phyloP scores from a whole-genome alignment of 495 filamentous ascomycete genomes.

The Tuber brumale region DNA sequence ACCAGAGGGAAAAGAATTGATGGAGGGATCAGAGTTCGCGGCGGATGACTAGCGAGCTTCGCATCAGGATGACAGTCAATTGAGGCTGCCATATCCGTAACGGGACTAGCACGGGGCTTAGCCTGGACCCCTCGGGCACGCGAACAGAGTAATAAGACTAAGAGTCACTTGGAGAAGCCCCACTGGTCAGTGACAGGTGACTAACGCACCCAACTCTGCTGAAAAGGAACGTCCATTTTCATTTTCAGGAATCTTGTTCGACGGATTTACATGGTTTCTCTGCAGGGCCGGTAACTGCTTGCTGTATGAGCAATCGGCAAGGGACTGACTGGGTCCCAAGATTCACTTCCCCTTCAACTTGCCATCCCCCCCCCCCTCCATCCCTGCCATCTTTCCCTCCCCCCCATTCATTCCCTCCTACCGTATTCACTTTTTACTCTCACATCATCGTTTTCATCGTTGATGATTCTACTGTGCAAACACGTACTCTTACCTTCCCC shows the following conservation, averaged over 20 bases:
- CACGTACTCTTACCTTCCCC: slow-evolving; percentile 23
- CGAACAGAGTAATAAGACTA: slow-evolving; percentile 37
- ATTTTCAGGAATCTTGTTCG: slow-evolving; percentile 27
- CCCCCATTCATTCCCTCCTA: background rate
- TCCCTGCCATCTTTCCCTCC: slow-evolving; percentile 4
- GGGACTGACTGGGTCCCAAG: slow-evolving; percentile 37
- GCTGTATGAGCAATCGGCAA: slow-evolving; percentile 36
- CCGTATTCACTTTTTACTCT: background rate
- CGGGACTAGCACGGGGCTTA: slow-evolving; percentile 34
- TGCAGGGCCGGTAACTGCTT: slow-evolving; percentile 35
- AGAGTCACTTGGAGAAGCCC: slow-evolving; percentile 35
- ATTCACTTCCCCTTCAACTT: slow-evolving; percentile 30
- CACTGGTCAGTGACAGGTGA: slow-evolving; percentile 35
- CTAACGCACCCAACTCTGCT: slow-evolving; percentile 29
- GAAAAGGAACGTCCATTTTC: slow-evolving; percentile 17
- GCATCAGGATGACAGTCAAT: slow-evolving; percentile 31
- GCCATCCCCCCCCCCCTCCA: slow-evolving; percentile 13
- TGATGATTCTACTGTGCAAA: slow-evolving; percentile 20
- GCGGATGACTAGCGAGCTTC: slow-evolving; percentile 30
- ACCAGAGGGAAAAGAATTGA: slow-evolving; percentile 24
- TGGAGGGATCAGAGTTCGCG: slow-evolving; percentile 30
- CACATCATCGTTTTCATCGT: background rate
- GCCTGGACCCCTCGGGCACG: slow-evolving; percentile 27
- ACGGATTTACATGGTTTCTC: slow-evolving; percentile 34
- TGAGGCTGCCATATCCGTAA: slow-evolving; percentile 34